A percentile compares a stretch with the other conserved stretches of the same genome.
Evolutionary conservation across 129 eudicot genomes (phyloP).

Genomic region (Gnaphalium uliginosum): DNA sequence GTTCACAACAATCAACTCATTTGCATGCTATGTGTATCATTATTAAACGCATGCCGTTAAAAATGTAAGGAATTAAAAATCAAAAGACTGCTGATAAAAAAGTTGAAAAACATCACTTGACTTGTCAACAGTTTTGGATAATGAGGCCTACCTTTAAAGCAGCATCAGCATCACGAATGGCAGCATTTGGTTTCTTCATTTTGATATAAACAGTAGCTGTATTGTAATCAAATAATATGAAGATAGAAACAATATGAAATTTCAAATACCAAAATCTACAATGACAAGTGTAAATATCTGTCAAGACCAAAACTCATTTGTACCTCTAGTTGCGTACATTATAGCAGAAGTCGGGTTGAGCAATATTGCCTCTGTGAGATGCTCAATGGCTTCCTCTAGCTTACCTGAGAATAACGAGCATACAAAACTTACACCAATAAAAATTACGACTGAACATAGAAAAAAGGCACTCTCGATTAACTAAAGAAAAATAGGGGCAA

Average conservation of each 20-base stretch:
- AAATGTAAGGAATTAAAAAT: background rate
- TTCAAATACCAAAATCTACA: background rate
- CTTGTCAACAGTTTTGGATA: slow-evolving; percentile 3
- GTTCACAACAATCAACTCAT: slow-evolving; percentile 1
- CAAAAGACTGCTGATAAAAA: background rate
- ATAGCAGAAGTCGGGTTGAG: slow-evolving; percentile 94
- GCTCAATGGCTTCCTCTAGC: slow-evolving; percentile 87
- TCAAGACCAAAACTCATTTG: background rate
- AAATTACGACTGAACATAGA: background rate
- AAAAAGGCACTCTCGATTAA: background rate
- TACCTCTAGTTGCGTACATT: slow-evolving; percentile 95
- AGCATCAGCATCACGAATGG: slow-evolving; percentile 96
- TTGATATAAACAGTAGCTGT: slow-evolving; percentile 85
- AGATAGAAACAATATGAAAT: background rate
- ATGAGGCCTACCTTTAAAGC: slow-evolving; percentile 69
- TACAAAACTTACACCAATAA: background rate
- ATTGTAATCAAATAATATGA: background rate
- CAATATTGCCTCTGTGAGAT: slow-evolving; percentile 74
- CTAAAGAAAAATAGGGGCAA: background rate
- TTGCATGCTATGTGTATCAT: slow-evolving; percentile 13
- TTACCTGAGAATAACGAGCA: slow-evolving; percentile 47
- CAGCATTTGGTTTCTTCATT: slow-evolving; percentile 99
- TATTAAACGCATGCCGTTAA: background rate
- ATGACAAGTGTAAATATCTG: background rate
- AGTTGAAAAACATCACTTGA: background rate